phyloP scores from a whole-genome alignment of 257 asterid species.

The Henckelia pumila region DNA sequence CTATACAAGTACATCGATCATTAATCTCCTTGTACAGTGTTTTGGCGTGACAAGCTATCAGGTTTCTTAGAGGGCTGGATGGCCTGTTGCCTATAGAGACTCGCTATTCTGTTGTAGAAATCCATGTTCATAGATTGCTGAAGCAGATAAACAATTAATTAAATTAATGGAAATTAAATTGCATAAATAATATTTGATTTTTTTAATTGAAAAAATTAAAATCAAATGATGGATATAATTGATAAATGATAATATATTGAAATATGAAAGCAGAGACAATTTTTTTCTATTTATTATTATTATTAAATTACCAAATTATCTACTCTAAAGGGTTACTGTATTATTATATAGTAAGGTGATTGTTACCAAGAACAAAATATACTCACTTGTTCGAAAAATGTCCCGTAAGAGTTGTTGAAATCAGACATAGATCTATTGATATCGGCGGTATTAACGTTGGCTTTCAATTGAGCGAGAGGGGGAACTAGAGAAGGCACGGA shows the following conservation, averaged over 20 bases:
- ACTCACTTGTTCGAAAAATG: constrained; percentile 59
- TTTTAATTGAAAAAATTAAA: too few species aligned
- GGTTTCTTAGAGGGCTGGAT: constrained; percentile 33
- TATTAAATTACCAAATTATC: too few species aligned
- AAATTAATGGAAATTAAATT: background rate
- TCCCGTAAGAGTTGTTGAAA: constrained; percentile 27
- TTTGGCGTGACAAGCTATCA: constrained; percentile 28
- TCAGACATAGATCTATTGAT: constrained; percentile 17
- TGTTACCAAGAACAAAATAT: too few species aligned
- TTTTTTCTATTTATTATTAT: too few species aligned
- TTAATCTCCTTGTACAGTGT: constrained; percentile 32
- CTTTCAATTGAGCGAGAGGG: constrained; percentile 14
- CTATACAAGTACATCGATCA: too few species aligned
- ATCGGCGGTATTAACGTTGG: constrained; percentile 21
- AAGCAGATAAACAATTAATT: background rate
- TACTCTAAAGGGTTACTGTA: too few species aligned
- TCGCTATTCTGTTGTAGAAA: constrained; percentile 59
- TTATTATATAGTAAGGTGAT: too few species aligned
- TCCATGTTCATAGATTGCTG: constrained; percentile 73
- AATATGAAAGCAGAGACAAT: too few species aligned
- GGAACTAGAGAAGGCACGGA: constrained; percentile 24
- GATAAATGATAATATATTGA: too few species aligned
- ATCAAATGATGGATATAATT: too few species aligned
- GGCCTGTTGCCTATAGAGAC: constrained; percentile 45
- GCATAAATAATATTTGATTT: too few species aligned